Conservation (phyloP, 805 yeast genomes). For the Saccharomycopsis sp. region DNA sequence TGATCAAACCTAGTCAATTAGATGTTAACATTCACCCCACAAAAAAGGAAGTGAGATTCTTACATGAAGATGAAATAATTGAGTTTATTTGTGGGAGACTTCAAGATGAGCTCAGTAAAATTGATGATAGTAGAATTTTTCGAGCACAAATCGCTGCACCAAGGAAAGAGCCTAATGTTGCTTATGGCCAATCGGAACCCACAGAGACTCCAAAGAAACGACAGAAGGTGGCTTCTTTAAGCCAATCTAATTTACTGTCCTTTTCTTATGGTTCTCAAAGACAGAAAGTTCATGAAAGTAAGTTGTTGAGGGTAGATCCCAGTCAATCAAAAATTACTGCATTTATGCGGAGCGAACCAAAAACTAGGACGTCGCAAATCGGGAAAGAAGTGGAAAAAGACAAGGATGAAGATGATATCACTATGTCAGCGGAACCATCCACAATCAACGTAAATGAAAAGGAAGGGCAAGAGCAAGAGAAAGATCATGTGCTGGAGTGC, state of each 20-base stretch:
- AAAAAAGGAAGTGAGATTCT: slow-evolving; percentile 81
- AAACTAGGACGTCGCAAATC: neutral
- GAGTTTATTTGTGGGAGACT: slow-evolving; percentile 46
- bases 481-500: no score
- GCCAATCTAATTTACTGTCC: slow-evolving; percentile 27
- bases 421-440: no score
- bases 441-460: no score
- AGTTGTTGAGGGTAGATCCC: slow-evolving; percentile 65
- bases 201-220: neutral
- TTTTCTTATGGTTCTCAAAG: slow-evolving; percentile 20
- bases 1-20: slow-evolving; percentile 57
- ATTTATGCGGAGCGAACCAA: slow-evolving; percentile 23
- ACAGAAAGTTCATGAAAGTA: slow-evolving; percentile 48
- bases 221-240: slow-evolving; percentile 18
- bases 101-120: slow-evolving; percentile 42
- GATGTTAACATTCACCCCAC: slow-evolving; percentile 98
- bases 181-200: neutral
- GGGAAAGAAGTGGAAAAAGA: neutral
- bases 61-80: slow-evolving; percentile 80
- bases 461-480: no score
- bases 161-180: neutral
- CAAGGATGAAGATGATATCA: no score
- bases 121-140: slow-evolving; percentile 65
- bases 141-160: slow-evolving; percentile 40
- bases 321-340: slow-evolving; percentile 49